Evolutionary conservation across 441 rosid genomes (phyloP).

Genomic region (Hypseocharis bilobata): DNA sequence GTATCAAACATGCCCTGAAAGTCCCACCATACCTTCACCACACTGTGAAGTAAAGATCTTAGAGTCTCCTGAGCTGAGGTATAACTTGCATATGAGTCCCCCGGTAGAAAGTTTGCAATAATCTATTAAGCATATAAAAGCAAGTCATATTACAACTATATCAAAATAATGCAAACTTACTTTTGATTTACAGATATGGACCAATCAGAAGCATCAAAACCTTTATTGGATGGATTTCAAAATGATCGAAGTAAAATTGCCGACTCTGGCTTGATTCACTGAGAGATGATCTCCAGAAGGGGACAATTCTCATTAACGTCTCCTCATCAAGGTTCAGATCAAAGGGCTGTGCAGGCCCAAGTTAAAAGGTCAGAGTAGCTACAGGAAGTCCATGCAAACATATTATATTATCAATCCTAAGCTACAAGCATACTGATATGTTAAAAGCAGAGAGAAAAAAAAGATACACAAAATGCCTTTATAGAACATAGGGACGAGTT

Average conservation of each 20-base stretch:
- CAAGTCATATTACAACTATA: slow-evolving; percentile 17
- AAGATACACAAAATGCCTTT: slow-evolving; percentile 1
- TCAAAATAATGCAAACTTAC: not conserved
- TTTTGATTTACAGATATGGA: not conserved
- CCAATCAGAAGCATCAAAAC: slow-evolving; percentile 33
- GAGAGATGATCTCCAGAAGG: slow-evolving; percentile 86
- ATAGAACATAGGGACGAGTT: slow-evolving; percentile 11
- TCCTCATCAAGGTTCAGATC: slow-evolving; percentile 87
- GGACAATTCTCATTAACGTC: slow-evolving; percentile 71
- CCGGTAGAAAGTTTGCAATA: slow-evolving; percentile 73
- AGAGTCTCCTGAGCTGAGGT: slow-evolving; percentile 82
- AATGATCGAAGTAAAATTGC: slow-evolving; percentile 82
- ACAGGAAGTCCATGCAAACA: slow-evolving; percentile 11
- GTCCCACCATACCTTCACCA: slow-evolving; percentile 57
- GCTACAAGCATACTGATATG: not conserved
- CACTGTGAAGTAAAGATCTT: slow-evolving; percentile 82
- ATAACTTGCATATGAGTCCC: slow-evolving; percentile 79
- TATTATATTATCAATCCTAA: slow-evolving; percentile 3
- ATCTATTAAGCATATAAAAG: slow-evolving; percentile 38
- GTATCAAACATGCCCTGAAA: slow-evolving; percentile 5
- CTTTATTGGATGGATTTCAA: slow-evolving; percentile 94
- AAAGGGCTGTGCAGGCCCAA: slow-evolving; percentile 49
- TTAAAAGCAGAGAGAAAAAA: slow-evolving; percentile 17
- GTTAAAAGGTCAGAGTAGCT: slow-evolving; percentile 25
- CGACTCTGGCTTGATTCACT: slow-evolving; percentile 59